phyloP scores from a whole-genome alignment of 2,329 filamentous ascomycete genomes.

The Juglanconis sp. region DNA sequence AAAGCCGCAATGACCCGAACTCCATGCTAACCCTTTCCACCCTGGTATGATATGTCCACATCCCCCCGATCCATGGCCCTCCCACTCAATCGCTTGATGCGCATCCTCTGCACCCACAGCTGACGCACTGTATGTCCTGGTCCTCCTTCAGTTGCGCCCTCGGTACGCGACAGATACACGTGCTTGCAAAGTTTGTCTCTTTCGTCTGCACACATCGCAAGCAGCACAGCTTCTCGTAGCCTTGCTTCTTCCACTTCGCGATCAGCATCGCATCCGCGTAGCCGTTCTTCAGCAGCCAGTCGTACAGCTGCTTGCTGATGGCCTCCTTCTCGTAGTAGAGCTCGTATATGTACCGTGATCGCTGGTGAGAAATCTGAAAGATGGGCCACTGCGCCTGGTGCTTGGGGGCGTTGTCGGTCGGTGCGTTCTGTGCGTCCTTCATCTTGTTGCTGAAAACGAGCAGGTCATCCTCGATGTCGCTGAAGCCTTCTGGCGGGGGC shows the following conservation, averaged over 20 bases:
- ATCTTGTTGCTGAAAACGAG: conserved; percentile 86
- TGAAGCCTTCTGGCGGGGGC: conserved; percentile 80
- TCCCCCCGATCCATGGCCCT: not conserved
- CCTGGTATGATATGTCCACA: not conserved
- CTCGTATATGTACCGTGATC: conserved; percentile 91
- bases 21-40: conserved; percentile 6
- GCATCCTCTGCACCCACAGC: conserved; percentile 89
- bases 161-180: conserved; percentile 94
- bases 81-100: conserved; percentile 71
- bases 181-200: conserved; percentile 98
- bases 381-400: conserved; percentile 96
- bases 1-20: conserved; percentile 11
- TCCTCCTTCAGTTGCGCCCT: conserved; percentile 85
- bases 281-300: conserved; percentile 93
- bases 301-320: conserved; percentile 87
- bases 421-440: conserved; percentile 91
- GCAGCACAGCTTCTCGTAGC: conserved; percentile 98
- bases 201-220: conserved; percentile 98
- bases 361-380: conserved; percentile 94
- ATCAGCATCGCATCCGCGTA: conserved; percentile 95
- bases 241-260: conserved; percentile 99
- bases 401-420: conserved; percentile 73
- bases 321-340: conserved; percentile 97
- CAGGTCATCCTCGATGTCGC: conserved; percentile 82
- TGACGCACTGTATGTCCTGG: conserved; percentile 89